Percentiles rank a stretch among this genome's conserved stretches.
These are phyloP conservation scores for Cryptococcus hybrid DNA, from an alignment of 1,284 basidiomycete species.

Conservation along the genomic window DNA sequence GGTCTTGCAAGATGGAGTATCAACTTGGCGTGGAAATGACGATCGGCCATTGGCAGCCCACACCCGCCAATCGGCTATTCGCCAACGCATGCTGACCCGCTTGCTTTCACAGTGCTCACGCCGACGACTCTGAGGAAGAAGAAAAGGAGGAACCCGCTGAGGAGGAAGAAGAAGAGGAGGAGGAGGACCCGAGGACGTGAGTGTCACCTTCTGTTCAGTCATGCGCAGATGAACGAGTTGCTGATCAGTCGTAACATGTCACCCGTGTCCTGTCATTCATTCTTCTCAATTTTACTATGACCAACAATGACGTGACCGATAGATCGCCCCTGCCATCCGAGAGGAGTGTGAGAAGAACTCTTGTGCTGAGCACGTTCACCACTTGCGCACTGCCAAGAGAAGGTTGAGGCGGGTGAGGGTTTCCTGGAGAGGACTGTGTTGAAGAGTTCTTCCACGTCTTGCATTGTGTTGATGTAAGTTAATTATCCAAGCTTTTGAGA, in stretches of 20 bases:
- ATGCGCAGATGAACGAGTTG: neutral
- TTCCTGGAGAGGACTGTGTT: constrained; percentile 87
- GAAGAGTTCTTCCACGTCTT: constrained; percentile 69
- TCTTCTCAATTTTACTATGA: neutral
- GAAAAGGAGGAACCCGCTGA: constrained; percentile 43
- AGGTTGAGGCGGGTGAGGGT: constrained; percentile 68
- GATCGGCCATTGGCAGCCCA: no score
- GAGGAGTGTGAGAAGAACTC: constrained; percentile 67
- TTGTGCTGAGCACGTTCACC: neutral
- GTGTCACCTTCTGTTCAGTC: neutral
- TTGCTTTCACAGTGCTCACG: constrained; percentile 44
- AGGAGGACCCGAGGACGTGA: constrained; percentile 36
- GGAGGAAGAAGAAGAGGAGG: constrained; percentile 52
- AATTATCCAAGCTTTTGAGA: constrained; percentile 1
- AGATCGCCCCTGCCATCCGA: constrained; percentile 66
- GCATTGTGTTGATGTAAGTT: constrained; percentile 81
- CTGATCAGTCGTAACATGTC: no score
- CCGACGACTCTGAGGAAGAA: constrained; percentile 45
- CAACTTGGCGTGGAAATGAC: no score
- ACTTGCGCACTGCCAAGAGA: constrained; percentile 77
- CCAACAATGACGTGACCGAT: neutral
- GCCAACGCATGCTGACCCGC: neutral
- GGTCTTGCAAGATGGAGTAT: neutral
- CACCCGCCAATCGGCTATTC: neutral
- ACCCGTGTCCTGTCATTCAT: no score